Conservation (phyloP, 768 basidiomycete species). For the Suillus hirtellus region DNA sequence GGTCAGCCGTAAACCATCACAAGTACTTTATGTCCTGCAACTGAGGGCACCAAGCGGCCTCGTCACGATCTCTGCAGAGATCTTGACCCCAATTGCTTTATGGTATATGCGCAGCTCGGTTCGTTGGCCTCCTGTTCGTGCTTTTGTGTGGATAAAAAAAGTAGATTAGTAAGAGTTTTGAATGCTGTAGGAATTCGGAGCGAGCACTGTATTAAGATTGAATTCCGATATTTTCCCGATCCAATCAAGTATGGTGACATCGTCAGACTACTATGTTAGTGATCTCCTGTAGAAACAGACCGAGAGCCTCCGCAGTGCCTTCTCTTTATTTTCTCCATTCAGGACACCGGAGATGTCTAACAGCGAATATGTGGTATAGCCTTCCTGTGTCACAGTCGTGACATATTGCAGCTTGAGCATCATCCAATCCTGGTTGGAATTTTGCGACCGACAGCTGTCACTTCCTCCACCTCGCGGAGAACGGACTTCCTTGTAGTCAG, state of each 20-base stretch:
- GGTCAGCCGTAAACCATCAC: not conserved
- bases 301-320: not conserved
- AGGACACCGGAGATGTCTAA: constrained; percentile 12
- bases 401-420: constrained; percentile 9
- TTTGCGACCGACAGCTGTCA: constrained; percentile 9
- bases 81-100: not conserved
- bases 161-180: not conserved
- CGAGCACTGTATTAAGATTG: not conserved
- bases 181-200: not conserved
- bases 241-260: not conserved
- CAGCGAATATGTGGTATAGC: constrained; percentile 10
- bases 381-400: constrained; percentile 7
- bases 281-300: not conserved
- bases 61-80: not conserved
- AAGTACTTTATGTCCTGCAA: not conserved
- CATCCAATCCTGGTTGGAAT: constrained; percentile 10
- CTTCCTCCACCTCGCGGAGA: not conserved
- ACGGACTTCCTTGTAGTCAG: constrained; percentile 12
- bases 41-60: not conserved
- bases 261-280: not conserved
- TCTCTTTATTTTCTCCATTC: not conserved
- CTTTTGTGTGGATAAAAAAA: not conserved
- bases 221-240: not conserved
- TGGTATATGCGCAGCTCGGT: not conserved
- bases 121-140: not conserved